Base-by-base conservation (phyloP, 2,329 filamentous ascomycete species). In the Fusarium sp. region DNA sequence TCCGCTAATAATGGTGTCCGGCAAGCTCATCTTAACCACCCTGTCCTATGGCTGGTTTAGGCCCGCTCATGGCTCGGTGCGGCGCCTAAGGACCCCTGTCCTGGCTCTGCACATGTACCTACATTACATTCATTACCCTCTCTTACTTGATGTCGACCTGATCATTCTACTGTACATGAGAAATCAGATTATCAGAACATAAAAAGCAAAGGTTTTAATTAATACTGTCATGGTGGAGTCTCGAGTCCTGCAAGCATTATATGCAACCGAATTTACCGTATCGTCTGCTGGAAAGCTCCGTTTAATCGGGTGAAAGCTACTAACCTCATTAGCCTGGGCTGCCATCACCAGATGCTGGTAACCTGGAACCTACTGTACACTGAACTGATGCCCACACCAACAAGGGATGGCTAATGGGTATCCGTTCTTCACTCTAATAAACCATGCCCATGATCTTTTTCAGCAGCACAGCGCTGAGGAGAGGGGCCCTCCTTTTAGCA, bases 1-100 rank as follows among this genome's bases (percentile, higher is more conserved):
- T 76, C 74, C 74, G 74, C 74, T 76, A 75, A 74, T 73, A 53
- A 74, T 72, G 72, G 70, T 76, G 70, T 67, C 73, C 71, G 74
- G 73, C 74, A 74, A 67, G 71, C 74, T 75, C 74, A 76, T 76
- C 70, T 75, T 74, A 75, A 74, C 66, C 65, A 67, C 73, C 68
- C 67, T 72, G 70, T 70, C 62, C 57, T 64, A 69, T 60, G 62
- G 69, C 59, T 67, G 65, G 37, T 62, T 55, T 44, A 49, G 65
- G 57, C 56, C 62, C 59, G 54, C 57, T 55, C 65, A 68, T 75
- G 67, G 63, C 67, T 65, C 62, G 58, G 70, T 73, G 73, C 73
- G 72, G 72, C 74, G 74, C 65, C 71, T 72, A 64, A 58, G 53
- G 60, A 67, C 62, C 73, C 73, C 63, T 69, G 69, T 57, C 63